Base-by-base conservation (phyloP, 1,139 yeast genomes). In the Citeromyces hawaiiensis region DNA sequence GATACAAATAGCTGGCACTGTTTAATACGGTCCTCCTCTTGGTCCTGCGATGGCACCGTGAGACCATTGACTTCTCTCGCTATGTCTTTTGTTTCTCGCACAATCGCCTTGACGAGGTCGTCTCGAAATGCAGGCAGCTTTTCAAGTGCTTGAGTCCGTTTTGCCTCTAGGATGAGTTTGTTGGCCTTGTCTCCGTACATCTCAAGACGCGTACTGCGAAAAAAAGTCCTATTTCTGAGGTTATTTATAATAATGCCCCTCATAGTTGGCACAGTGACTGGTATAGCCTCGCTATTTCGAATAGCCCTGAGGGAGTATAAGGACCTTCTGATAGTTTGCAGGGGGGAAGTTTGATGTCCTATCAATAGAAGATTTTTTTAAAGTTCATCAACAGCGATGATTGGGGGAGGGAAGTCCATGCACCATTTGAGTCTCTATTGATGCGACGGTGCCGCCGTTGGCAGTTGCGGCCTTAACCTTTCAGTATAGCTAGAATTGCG, bases 111-210 rank as follows among this genome's bases (percentile, higher is more conserved):
- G 5, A 88, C 79, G n/a, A 83, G 58, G 33, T 83, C 94, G 13
- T 77, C 74, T 47, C 82, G 87, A 55, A 79, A 87, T 8, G 74
- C 58, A 0, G 97, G 91, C 1, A 91, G 55, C 17, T 68, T 70
- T 7, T 80, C 79, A 35, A 91, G 63, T 36, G 73, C 72, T 43
- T 70, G 67, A 0, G 94, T 67, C 47, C 98, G 64, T 47, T 87
- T 82, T 11, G 97, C 93, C 46, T 91, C 97, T 35, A 78, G 66
- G 3, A 85, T 70, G 21, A 91, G 72, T 54, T 91, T 91, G 44
- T 77, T 73, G 1, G 93, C 96, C 3, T 72, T 54, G 50, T 88
- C 97, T 29, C 97, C 97, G 52, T 85, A 83, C 98, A 91, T 91
- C 21, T 9, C 11, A 5, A 7, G 4, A 23, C 27, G 27, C 27